Percentiles rank a stretch among this genome's conserved stretches.
These are phyloP conservation scores for Barbarea vulgaris DNA, from an alignment of 345 rosid genomes.

Conservation along the genomic window DNA sequence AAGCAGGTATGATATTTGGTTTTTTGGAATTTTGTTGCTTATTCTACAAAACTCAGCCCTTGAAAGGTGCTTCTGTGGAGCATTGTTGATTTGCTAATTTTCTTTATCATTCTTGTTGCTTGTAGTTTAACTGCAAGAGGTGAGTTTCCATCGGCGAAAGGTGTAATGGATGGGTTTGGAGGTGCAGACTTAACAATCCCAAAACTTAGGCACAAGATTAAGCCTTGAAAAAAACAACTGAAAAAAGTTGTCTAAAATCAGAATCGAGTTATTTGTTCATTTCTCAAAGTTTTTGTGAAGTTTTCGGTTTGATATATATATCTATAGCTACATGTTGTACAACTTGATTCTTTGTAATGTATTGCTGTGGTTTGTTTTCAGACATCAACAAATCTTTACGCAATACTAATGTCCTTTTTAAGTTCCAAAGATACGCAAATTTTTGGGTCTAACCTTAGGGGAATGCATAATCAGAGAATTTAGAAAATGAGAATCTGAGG, in stretches of 20 bases:
- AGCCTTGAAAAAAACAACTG: slow-evolving; percentile 43
- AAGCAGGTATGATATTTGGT: slow-evolving; percentile 63
- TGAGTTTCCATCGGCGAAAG: slow-evolving; percentile 81
- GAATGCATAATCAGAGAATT: not conserved
- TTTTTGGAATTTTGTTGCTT: not conserved
- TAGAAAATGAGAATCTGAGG: not conserved
- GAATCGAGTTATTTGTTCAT: not conserved
- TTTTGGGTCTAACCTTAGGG: not conserved
- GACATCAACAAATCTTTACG: slow-evolving; percentile 11
- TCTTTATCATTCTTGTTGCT: not conserved
- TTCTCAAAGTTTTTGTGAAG: slow-evolving; percentile 10
- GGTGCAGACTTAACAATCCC: slow-evolving; percentile 79
- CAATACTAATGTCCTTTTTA: not conserved
- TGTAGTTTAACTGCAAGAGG: slow-evolving; percentile 78
- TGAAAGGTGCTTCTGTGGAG: not conserved
- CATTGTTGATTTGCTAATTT: not conserved
- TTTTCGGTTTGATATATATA: slow-evolving; percentile 14
- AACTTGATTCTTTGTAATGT: slow-evolving; percentile 26
- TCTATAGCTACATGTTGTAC: slow-evolving; percentile 15
- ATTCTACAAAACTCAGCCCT: not conserved
- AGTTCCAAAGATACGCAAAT: not conserved
- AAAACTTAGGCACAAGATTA: slow-evolving; percentile 49
- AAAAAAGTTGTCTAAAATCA: slow-evolving; percentile 14
- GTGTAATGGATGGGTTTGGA: slow-evolving; percentile 91
- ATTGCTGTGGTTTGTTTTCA: slow-evolving; percentile 19